phyloP scores from a whole-genome alignment of 768 basidiomycete genomes.

The Rhizopogon vulgaris region DNA sequence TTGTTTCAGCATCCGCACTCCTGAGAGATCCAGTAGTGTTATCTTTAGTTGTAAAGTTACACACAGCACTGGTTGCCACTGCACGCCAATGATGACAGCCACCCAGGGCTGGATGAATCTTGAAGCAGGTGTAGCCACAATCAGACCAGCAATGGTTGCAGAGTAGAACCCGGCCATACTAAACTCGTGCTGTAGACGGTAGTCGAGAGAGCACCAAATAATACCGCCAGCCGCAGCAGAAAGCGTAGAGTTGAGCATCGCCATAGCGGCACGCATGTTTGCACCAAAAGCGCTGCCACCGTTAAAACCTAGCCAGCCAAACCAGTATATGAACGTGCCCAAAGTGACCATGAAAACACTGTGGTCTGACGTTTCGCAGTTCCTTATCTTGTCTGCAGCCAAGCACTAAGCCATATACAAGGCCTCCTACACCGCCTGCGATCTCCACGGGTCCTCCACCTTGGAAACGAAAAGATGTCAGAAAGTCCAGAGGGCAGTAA shows the following conservation, averaged over 20 bases:
- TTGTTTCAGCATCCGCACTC: constrained; percentile 7
- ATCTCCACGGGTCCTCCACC: constrained; percentile 88
- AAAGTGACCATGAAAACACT: constrained; percentile 79
- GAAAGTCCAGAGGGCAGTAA: not conserved
- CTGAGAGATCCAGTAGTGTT: constrained; percentile 19
- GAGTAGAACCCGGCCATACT: constrained; percentile 89
- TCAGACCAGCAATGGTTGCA: constrained; percentile 83
- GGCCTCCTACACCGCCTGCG: constrained; percentile 75
- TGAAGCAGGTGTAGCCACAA: constrained; percentile 86
- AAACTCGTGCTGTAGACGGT: constrained; percentile 71
- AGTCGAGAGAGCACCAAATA: constrained; percentile 80
- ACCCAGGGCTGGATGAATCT: constrained; percentile 79
- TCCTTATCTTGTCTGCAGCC: constrained; percentile 73
- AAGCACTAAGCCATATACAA: constrained; percentile 84
- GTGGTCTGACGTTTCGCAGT: constrained; percentile 77
- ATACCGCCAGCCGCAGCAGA: constrained; percentile 77
- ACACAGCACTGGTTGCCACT: constrained; percentile 60
- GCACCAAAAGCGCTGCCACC: constrained; percentile 86
- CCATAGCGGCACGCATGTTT: constrained; percentile 79
- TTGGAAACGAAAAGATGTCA: constrained; percentile 19
- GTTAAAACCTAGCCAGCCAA: constrained; percentile 86
- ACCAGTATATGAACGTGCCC: constrained; percentile 83
- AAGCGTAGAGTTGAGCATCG: constrained; percentile 86
- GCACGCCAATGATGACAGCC: constrained; percentile 70
- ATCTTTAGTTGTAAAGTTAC: constrained; percentile 84